Conservation (phyloP, 2,329 filamentous ascomycete genomes). For the Oidium heveae region DNA sequence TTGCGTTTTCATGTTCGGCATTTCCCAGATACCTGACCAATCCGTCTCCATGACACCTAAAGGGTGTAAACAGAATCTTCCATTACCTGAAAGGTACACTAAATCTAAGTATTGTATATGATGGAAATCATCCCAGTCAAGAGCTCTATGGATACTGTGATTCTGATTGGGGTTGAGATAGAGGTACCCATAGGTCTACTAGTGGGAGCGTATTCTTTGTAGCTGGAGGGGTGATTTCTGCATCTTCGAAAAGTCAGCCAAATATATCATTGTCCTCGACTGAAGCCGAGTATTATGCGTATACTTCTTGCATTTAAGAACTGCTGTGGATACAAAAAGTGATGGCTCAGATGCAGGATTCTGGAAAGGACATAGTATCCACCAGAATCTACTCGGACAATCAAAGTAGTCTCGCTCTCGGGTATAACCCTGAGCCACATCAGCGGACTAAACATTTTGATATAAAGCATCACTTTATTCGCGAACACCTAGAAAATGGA, state of each 20-base stretch:
- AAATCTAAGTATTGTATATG: not conserved
- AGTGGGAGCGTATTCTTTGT: not conserved
- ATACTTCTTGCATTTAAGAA: not conserved
- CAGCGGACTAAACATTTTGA: not conserved
- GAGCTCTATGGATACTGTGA: not conserved
- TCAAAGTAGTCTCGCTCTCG: not conserved
- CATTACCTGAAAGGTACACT: not conserved
- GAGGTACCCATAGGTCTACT: not conserved
- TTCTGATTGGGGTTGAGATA: not conserved
- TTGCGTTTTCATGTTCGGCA: not conserved
- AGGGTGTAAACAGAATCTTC: not conserved
- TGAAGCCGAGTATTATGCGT: not conserved
- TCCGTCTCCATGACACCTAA: not conserved
- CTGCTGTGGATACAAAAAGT: not conserved
- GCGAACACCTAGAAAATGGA: not conserved
- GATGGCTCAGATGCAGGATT: not conserved
- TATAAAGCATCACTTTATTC: conserved; percentile 1
- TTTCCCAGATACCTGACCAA: not conserved
- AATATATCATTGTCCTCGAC: not conserved
- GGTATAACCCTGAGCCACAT: not conserved
- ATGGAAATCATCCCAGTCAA: not conserved
- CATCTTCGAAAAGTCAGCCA: not conserved
- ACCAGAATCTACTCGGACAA: not conserved
- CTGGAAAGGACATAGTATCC: not conserved
- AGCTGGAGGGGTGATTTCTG: not conserved